Conservation (phyloP, 1,139 yeast genomes). For the Geotrichum bryndzae region DNA sequence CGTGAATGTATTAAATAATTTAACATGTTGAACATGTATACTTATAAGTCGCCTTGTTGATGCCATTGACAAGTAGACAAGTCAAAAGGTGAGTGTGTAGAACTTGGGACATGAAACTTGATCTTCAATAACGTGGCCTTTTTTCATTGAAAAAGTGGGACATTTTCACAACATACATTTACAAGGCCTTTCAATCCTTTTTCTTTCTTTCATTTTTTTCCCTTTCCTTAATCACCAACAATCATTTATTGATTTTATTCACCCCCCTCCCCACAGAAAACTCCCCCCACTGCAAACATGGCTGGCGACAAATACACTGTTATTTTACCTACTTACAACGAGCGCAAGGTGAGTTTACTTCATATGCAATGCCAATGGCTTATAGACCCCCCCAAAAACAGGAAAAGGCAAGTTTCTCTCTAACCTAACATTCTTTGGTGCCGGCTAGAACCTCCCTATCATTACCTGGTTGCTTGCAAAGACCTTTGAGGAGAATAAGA, state of each 20-base stretch:
- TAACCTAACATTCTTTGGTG: not conserved
- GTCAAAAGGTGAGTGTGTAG: not conserved
- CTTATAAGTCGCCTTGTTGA: not conserved
- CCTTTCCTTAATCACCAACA: not conserved
- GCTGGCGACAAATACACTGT: slow-evolving; percentile 58
- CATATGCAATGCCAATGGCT: not conserved
- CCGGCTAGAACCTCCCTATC: slow-evolving; percentile 53
- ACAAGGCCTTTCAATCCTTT: not conserved
- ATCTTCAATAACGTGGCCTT: slow-evolving; percentile 11
- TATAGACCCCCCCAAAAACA: not conserved
- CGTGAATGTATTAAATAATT: not conserved
- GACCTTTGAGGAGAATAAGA: slow-evolving; percentile 51
- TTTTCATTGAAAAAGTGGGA: not conserved
- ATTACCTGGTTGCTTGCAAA: slow-evolving; percentile 65
- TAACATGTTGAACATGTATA: not conserved
- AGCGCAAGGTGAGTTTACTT: slow-evolving; percentile 42
- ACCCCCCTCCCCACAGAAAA: not conserved
- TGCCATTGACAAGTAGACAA: not conserved
- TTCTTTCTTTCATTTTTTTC: not conserved
- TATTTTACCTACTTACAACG: slow-evolving; percentile 75
- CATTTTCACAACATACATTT: not conserved
- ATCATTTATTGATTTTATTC: not conserved
- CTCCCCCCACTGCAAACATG: slow-evolving; percentile 10
- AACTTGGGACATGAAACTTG: no score
- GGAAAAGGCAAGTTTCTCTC: not conserved